Percentiles rank a stretch among this genome's conserved stretches.
Evolutionary conservation across 306 rosid species (phyloP).

Genomic region (Dalbergia oliveri): DNA sequence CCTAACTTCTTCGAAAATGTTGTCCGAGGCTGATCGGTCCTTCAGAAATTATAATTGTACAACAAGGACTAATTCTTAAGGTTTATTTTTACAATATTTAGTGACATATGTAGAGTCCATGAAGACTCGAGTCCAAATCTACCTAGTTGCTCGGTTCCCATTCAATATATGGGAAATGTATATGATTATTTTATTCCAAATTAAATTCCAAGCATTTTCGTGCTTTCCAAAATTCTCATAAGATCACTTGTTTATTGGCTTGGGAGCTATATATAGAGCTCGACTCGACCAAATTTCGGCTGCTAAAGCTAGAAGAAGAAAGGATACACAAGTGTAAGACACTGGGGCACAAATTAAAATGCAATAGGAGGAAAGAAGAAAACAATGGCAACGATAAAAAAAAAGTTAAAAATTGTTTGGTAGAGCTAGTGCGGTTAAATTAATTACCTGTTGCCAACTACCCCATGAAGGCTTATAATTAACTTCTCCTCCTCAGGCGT

Average conservation of each 20-base stretch:
- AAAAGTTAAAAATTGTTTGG: no score
- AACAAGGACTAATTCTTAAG: not conserved
- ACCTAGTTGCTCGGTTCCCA: not conserved
- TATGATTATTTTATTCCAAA: not conserved
- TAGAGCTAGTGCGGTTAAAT: no score
- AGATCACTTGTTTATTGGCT: not conserved
- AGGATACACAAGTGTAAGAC: not conserved
- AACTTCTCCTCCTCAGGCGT: constrained; percentile 94
- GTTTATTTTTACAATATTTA: not conserved
- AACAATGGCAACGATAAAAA: no score
- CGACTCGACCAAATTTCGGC: not conserved
- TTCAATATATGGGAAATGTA: not conserved
- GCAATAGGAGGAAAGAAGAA: no score
- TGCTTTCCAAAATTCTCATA: not conserved
- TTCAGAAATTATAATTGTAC: not conserved
- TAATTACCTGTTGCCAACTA: constrained; percentile 88
- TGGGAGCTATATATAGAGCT: constrained; percentile 2
- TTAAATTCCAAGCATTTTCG: not conserved
- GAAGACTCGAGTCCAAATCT: not conserved
- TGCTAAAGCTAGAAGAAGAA: not conserved
- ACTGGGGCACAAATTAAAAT: not conserved
- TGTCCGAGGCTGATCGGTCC: constrained; percentile 32
- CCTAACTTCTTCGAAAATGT: constrained; percentile 53
- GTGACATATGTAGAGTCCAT: not conserved
- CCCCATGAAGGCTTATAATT: constrained; percentile 95